Base-by-base conservation (phyloP, 2,329 filamentous ascomycete genomes). In the Botrytis fragariae region DNA sequence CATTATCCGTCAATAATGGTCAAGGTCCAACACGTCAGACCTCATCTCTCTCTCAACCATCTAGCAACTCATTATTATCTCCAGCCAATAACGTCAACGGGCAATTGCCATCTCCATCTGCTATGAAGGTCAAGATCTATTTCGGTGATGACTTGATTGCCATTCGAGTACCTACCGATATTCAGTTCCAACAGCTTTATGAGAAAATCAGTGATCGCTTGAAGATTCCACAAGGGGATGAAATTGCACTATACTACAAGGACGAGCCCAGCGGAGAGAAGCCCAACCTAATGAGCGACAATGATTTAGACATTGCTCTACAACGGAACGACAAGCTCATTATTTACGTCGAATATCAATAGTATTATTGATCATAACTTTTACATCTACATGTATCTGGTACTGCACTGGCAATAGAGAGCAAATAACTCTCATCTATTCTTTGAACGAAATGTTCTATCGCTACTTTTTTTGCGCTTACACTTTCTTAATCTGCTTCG, bases 121-220 rank as follows among this genome's bases (percentile, higher is more conserved):
- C 89, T 5, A 91, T 98, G 85, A 98, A 98, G 83, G 93, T 98
- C 81, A 98, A 98, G 84, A 92, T 98, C 71, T 96, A 93, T 84
- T 98, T 94, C 84, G 93, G 95, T 77, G 92, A 95, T 74, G 95
- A 98, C 77, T 89, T 97, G 73, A 95, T 98, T 77, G 93, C 96
- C 62, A 94, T 99, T 79, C 91, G 95, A 48, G 93, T 98, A 72
- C 92, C 95, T 0, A 88, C 88, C 1, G 92, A 97, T 72, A 94
- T 97, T 78, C 88, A 88, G 71, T 96, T 91, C 82, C 86, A 88
- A 71, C 92, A 94, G 75, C 87, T 99, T 14, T 91, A 92, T 78
- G 91, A 94, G 77, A 97, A 96, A 83, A 90, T 98, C 74, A 88
- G 90, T 68, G 94, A 98, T 78, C 89, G 96, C 62, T 87, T 97